Conservation (phyloP, 2,329 filamentous ascomycete genomes). For the Metarhizium sp. region DNA sequence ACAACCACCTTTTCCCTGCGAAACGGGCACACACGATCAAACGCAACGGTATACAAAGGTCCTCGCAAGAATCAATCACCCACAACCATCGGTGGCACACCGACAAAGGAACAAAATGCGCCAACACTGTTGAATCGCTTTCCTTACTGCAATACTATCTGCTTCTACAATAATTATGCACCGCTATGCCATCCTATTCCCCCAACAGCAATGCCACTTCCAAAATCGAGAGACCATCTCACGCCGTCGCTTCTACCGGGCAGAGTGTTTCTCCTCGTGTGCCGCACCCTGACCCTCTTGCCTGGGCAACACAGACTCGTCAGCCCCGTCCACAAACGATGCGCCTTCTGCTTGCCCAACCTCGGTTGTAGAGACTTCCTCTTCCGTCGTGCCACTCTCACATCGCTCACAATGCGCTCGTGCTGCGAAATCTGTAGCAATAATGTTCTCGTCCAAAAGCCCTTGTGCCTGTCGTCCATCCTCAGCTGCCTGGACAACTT, state of each 20-base stretch:
- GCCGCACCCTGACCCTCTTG: background rate
- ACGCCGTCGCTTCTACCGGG: conserved; percentile 3
- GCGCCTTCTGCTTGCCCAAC: conserved; percentile 5
- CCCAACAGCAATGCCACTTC: background rate
- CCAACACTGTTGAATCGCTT: background rate
- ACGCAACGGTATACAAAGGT: too few species aligned
- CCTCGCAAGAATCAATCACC: too few species aligned
- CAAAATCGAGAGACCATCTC: background rate
- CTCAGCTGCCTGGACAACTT: background rate
- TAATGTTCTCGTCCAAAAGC: conserved; percentile 2
- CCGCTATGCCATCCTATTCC: background rate
- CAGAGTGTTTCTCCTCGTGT: background rate
- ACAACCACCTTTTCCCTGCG: too few species aligned
- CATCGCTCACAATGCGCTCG: background rate
- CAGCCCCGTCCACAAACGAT: background rate
- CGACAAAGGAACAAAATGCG: too few species aligned
- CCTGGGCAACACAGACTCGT: background rate
- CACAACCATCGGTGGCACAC: too few species aligned
- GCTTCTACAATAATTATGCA: background rate
- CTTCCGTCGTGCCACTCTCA: conserved; percentile 8
- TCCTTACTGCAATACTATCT: background rate
- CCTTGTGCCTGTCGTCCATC: background rate
- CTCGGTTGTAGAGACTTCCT: conserved; percentile 19
- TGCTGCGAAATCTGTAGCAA: conserved; percentile 8
- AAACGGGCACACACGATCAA: too few species aligned